Evolutionary conservation across 345 rosid genomes (phyloP).

Genomic region (Syzygium oleosum): DNA sequence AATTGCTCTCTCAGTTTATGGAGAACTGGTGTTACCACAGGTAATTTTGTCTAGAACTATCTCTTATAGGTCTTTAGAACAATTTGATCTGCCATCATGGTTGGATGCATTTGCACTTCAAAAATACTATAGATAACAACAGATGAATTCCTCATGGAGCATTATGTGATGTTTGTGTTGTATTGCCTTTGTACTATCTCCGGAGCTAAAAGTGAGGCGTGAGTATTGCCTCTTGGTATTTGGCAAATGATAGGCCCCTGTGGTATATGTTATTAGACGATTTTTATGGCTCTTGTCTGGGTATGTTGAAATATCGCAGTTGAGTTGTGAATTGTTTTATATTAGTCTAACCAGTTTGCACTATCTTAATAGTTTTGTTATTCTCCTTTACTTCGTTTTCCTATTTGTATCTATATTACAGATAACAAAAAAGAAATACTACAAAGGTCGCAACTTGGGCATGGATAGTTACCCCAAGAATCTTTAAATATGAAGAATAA

Average conservation of each 20-base stretch:
- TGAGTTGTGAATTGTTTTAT: background rate
- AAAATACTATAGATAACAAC: background rate
- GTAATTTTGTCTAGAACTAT: slow-evolving; percentile 16
- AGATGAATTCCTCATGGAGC: background rate
- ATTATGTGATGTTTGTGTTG: background rate
- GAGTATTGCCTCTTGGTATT: background rate
- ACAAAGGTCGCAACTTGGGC: background rate
- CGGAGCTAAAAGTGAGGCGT: background rate
- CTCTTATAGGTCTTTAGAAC: background rate
- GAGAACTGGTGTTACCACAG: slow-evolving; percentile 98
- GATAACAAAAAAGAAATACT: background rate
- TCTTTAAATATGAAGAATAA: background rate
- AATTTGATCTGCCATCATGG: background rate
- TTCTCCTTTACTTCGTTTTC: background rate
- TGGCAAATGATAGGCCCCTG: background rate
- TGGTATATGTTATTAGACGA: background rate
- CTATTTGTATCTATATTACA: background rate
- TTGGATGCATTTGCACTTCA: background rate
- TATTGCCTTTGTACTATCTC: background rate
- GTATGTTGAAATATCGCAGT: background rate
- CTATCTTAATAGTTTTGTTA: background rate
- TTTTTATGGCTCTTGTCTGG: background rate
- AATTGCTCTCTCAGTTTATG: slow-evolving; percentile 90
- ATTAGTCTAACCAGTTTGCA: background rate
- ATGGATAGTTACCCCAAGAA: background rate